These are phyloP conservation scores for Podila horticola DNA, from an alignment of 192 early-diverging fungal species.

Conservation along the genomic window DNA sequence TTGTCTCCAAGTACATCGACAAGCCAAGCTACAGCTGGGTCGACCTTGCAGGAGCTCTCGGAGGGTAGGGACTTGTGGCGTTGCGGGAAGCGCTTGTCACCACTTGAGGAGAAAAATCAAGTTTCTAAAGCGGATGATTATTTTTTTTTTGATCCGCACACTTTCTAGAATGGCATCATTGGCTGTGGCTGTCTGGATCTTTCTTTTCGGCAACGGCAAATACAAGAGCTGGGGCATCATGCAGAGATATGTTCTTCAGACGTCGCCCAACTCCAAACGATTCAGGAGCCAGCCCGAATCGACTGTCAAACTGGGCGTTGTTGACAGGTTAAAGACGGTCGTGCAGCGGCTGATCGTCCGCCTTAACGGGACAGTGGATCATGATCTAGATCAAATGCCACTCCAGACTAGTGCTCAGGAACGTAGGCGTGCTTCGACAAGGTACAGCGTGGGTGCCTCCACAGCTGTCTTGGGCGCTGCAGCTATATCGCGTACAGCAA, in stretches of 20 bases:
- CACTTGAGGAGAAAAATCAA: too few species aligned
- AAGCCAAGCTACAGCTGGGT: constrained; percentile 49
- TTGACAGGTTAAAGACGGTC: not conserved
- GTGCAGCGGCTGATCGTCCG: constrained; percentile 7
- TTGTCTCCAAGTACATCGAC: constrained; percentile 27
- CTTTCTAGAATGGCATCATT: constrained; percentile 39
- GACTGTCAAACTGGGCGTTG: not conserved
- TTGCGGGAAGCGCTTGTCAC: not conserved
- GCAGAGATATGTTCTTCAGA: constrained; percentile 45
- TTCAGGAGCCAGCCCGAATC: not conserved
- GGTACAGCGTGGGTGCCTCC: constrained; percentile 17
- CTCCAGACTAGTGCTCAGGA: constrained; percentile 14
- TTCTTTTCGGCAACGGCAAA: constrained; percentile 49
- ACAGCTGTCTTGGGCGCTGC: constrained; percentile 4
- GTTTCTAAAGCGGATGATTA: not conserved
- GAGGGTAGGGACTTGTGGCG: constrained; percentile 25
- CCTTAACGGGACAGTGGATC: constrained; percentile 19
- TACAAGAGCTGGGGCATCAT: constrained; percentile 54
- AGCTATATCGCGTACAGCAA: not conserved
- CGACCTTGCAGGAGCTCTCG: constrained; percentile 38
- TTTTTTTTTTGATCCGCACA: not conserved
- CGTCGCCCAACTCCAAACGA: constrained; percentile 34
- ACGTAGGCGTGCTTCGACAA: not conserved
- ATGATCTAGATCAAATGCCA: constrained; percentile 23
- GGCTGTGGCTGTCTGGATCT: constrained; percentile 40